phyloP scores from a whole-genome alignment of 2,329 filamentous ascomycete genomes.

The Sporothrix mexicana region DNA sequence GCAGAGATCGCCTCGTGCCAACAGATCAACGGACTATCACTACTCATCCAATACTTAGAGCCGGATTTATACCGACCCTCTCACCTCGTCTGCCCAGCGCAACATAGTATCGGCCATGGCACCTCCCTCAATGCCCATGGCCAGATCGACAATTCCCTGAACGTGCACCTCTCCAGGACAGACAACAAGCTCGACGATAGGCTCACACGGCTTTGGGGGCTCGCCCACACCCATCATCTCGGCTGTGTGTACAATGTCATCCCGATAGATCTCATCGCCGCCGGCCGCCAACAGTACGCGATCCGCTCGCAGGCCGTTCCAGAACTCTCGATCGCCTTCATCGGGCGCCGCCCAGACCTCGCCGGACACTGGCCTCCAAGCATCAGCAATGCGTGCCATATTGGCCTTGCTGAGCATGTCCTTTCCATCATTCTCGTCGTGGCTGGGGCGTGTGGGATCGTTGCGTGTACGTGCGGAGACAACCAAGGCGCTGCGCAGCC shows the following conservation, averaged over 20 bases:
- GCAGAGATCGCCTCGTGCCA: neutral
- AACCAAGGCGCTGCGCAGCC: slow-evolving; percentile 36
- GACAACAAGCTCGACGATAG: slow-evolving; percentile 34
- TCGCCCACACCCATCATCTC: slow-evolving; percentile 34
- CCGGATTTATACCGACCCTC: too few relatives aligned
- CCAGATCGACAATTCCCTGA: slow-evolving; percentile 34
- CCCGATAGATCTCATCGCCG: slow-evolving; percentile 36
- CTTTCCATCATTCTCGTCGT: slow-evolving; percentile 36
- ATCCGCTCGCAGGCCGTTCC: slow-evolving; percentile 34
- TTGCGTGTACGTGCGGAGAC: slow-evolving; percentile 39
- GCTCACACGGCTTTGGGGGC: neutral
- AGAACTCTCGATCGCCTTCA: slow-evolving; percentile 33
- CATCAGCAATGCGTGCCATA: slow-evolving; percentile 33
- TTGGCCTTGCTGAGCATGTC: slow-evolving; percentile 37
- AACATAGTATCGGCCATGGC: slow-evolving; percentile 21
- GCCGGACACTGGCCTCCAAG: slow-evolving; percentile 32
- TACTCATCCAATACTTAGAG: neutral
- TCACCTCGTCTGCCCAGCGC: slow-evolving; percentile 19
- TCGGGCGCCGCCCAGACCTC: slow-evolving; percentile 38
- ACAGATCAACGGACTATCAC: neutral
- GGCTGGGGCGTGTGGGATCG: slow-evolving; percentile 35
- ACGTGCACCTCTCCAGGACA: slow-evolving; percentile 37
- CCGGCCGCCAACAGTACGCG: slow-evolving; percentile 35
- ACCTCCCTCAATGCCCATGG: slow-evolving; percentile 34
- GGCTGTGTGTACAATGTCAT: slow-evolving; percentile 36